Evolutionary conservation across 176 grass and related monocot genomes (phyloP).

Genomic region (Otatea glauca): DNA sequence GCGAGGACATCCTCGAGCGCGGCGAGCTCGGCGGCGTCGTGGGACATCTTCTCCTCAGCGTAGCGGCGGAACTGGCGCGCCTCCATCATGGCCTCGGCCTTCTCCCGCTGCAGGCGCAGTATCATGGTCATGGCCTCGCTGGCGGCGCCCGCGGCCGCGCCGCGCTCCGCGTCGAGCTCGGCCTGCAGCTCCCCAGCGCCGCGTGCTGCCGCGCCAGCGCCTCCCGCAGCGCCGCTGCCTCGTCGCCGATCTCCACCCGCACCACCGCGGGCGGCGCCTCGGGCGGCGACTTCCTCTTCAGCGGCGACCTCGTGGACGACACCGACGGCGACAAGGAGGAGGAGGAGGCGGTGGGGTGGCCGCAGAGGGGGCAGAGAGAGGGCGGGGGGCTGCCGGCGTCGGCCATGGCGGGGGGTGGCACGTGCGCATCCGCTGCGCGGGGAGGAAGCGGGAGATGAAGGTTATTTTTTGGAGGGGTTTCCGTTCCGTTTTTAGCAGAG

Average conservation of each 20-base stretch:
- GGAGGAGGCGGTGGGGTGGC: neutral
- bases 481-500: neutral
- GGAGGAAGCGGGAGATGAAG: neutral
- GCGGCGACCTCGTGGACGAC: neutral
- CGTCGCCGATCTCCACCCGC: slow-evolving; percentile 51
- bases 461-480: neutral
- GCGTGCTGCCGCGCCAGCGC: slow-evolving; percentile 43
- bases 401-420: slow-evolving; percentile 30
- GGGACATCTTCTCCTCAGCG: slow-evolving; percentile 75
- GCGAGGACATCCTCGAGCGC: slow-evolving; percentile 60
- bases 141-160: slow-evolving; percentile 65
- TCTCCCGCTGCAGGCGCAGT: slow-evolving; percentile 77
- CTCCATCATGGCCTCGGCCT: slow-evolving; percentile 88
- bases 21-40: slow-evolving; percentile 66
- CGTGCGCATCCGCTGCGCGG: slow-evolving; percentile 24
- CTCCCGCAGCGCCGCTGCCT: slow-evolving; percentile 47
- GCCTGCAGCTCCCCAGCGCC: slow-evolving; percentile 39
- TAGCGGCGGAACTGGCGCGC: slow-evolving; percentile 71
- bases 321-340: neutral
- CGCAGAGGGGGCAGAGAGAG: slow-evolving; percentile 48
- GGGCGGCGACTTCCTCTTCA: neutral
- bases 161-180: slow-evolving; percentile 73
- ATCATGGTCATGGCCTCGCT: slow-evolving; percentile 87
- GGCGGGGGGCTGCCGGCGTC: slow-evolving; percentile 7
- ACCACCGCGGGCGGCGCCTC: slow-evolving; percentile 43